These are phyloP conservation scores for Fusarium sp. DNA, from an alignment of 2,329 filamentous ascomycete genomes.

Conservation along the genomic window DNA sequence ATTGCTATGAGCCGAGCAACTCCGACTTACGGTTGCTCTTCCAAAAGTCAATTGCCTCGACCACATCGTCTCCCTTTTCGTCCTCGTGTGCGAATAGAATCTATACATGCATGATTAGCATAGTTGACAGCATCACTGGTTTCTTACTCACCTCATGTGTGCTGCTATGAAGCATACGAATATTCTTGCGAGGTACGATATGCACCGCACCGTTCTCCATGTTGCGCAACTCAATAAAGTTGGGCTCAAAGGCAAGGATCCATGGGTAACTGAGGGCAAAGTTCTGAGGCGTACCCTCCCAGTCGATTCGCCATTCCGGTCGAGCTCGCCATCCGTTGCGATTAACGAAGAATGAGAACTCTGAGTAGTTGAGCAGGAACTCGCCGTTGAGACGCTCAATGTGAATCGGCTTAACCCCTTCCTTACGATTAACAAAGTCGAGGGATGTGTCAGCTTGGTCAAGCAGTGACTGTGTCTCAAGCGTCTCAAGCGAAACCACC, in stretches of 20 bases:
- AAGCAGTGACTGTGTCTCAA: constrained; percentile 97
- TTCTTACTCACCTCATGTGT: constrained; percentile 83
- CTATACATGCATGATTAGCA: constrained; percentile 61
- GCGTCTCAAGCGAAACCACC: constrained; percentile 94
- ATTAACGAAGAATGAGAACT: constrained; percentile 99
- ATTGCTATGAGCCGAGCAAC: constrained; percentile 44
- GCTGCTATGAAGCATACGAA: constrained; percentile 96
- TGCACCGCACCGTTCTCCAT: constrained; percentile 96
- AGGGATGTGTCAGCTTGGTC: constrained; percentile 98
- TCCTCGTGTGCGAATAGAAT: constrained; percentile 99
- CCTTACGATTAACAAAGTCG: constrained; percentile 94
- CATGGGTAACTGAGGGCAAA: constrained; percentile 97
- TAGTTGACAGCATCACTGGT: not conserved
- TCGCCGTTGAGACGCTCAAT: constrained; percentile 98
- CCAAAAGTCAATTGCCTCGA: constrained; percentile 98
- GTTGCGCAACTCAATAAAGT: constrained; percentile 96
- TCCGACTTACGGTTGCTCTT: constrained; percentile 71
- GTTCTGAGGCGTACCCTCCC: constrained; percentile 92
- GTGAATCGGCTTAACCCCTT: constrained; percentile 94
- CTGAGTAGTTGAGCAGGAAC: constrained; percentile 97
- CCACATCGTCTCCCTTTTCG: constrained; percentile 90
- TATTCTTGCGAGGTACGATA: constrained; percentile 96
- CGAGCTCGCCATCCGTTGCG: constrained; percentile 96
- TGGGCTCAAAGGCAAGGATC: constrained; percentile 96
- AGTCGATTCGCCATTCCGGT: constrained; percentile 96